Base-by-base conservation (phyloP, 257 asterid species). In the Solanum pimpinellifolium region DNA sequence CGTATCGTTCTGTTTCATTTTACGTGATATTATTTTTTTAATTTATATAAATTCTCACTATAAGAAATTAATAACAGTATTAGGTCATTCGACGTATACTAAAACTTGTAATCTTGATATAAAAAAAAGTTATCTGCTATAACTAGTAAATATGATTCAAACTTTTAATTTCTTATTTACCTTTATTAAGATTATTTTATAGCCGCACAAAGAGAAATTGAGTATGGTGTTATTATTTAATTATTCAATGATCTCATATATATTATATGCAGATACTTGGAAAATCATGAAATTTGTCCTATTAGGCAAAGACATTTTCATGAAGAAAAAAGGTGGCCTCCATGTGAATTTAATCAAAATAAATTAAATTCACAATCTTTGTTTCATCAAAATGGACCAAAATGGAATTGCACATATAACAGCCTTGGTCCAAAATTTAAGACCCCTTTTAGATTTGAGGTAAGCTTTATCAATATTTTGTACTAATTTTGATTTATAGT, bases 301-400 rank as follows among this genome's bases (percentile, higher is more conserved):
- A 59, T 87, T 10, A 88, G 92, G 84, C 92, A 93, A 18, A 91
- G 87, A 62, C 92, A 88, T 33, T 89, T 93, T 88, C 91, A 88
- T 83, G 96, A 92, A 90, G 98, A 91, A 83, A 94, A 93, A 90
- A 90, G 93, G 89, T 93, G 98, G 94, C 93, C 96, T 41, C 92
- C 93, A 3, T 66, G 86, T 76, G 92, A 93, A 56, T 23, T 91
- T 41, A 80, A 89, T 37, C 88, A 74, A 81, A 88, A 89, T 78
- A 47, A 46, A 65, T 88, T 66, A 7, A 62, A 27, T 74, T 86
- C 87, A 21, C 89, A 89, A 23, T 87, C 86, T 82, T 60, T 80
- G 41, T 82, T 74, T 83, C 87, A 83, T 21, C 82, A 74, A 21
- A 23, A 0, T 21, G 82, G 82, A 74, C 33, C 56, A 87, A 84